Evolutionary conservation across 1,284 basidiomycete species (phyloP).

Genomic region (Ganoderma meredithae): DNA sequence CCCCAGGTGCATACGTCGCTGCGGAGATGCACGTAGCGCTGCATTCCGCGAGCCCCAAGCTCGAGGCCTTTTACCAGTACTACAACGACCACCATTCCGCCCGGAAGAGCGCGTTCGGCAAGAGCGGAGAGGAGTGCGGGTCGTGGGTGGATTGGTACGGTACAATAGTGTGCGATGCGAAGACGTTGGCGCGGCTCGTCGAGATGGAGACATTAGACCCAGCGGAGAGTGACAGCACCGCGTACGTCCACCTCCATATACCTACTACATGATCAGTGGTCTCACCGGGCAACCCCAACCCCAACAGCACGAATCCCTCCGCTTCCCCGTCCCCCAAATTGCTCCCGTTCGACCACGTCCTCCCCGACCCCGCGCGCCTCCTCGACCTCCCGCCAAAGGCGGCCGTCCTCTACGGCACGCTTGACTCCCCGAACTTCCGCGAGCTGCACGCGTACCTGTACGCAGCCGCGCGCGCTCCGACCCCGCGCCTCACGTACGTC

Average conservation of each 20-base stretch:
- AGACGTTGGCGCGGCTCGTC: conserved; percentile 64
- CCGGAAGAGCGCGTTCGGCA: conserved; percentile 15
- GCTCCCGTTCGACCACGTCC: conserved; percentile 77
- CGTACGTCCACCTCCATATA: conserved; percentile 33
- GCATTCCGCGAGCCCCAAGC: conserved; percentile 72
- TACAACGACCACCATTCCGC: conserved; percentile 53
- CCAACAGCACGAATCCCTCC: conserved; percentile 18
- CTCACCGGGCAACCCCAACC: not conserved
- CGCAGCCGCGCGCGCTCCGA: conserved; percentile 51
- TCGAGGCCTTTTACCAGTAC: conserved; percentile 77
- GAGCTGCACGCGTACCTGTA: conserved; percentile 73
- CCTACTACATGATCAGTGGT: not conserved
- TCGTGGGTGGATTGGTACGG: conserved; percentile 94
- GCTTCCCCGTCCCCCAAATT: conserved; percentile 47
- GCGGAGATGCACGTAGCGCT: conserved; percentile 72
- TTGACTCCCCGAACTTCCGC: conserved; percentile 66
- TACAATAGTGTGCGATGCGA: conserved; percentile 74
- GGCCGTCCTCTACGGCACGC: conserved; percentile 79
- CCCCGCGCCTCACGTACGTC: conserved; percentile 71
- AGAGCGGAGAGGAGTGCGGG: conserved; percentile 54
- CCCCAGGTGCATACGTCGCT: conserved; percentile 55
- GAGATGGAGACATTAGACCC: conserved; percentile 62
- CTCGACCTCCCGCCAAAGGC: conserved; percentile 56
- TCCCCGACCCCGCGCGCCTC: conserved; percentile 52
- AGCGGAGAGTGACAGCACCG: conserved; percentile 32